Percentiles rank a stretch among this genome's conserved stretches.
phyloP scores from a whole-genome alignment of 345 rosid genomes.

The Noccaea caerulescens region DNA sequence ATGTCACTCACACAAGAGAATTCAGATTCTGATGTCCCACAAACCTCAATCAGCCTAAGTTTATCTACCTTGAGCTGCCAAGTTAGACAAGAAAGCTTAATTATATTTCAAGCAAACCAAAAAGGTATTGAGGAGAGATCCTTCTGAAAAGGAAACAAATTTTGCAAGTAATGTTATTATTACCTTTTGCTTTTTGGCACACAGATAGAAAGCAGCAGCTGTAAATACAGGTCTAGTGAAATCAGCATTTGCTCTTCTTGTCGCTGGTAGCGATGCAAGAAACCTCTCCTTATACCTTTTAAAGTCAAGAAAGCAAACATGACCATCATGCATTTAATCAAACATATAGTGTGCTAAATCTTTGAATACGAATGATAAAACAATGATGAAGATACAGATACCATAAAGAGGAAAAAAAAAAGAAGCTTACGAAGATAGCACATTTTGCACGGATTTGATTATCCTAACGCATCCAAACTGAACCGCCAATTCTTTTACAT shows the following conservation, averaged over 20 bases:
- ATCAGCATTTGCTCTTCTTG: conserved; percentile 73
- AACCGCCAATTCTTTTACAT: conserved; percentile 76
- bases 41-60: conserved; percentile 77
- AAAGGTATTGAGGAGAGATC: not conserved
- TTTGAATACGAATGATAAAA: no score
- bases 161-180: not conserved
- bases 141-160: not conserved
- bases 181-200: conserved; percentile 83
- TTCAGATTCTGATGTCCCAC: conserved; percentile 89
- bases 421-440: conserved; percentile 65
- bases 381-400: not conserved
- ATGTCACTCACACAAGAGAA: conserved; percentile 68
- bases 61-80: conserved; percentile 89
- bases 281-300: conserved; percentile 80
- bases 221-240: conserved; percentile 82
- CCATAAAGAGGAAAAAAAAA: not conserved
- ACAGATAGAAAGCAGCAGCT: conserved; percentile 86
- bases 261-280: conserved; percentile 70
- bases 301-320: not conserved
- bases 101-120: not conserved
- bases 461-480: conserved; percentile 91
- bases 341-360: conserved; percentile 41
- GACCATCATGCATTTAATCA: conserved; percentile 47
- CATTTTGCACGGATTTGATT: conserved; percentile 72
- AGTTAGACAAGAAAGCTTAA: not conserved